These are phyloP conservation scores for Yamadazyma philogaea DNA, from an alignment of 805 yeast species.

Conservation along the genomic window DNA sequence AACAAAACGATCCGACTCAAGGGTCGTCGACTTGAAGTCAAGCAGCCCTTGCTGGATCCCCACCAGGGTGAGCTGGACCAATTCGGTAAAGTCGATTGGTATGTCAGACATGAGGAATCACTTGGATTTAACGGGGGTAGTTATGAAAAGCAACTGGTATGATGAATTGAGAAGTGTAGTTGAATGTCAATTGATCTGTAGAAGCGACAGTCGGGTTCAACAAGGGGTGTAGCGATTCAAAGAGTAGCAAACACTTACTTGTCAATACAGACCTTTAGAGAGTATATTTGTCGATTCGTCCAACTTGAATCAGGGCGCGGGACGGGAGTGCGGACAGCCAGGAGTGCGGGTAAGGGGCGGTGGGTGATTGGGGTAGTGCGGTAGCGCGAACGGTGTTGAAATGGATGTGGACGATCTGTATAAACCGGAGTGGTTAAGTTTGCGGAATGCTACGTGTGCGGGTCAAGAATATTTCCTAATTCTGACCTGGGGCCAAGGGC, in stretches of 20 bases:
- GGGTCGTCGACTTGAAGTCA: constrained; percentile 90
- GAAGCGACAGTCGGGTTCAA: neutral
- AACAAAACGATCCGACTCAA: constrained; percentile 88
- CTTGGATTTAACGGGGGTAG: no score
- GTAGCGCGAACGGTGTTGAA: no score
- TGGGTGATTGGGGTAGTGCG: neutral
- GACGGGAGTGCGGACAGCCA: neutral
- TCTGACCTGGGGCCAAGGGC: neutral
- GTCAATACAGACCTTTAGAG: neutral
- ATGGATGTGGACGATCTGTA: no score
- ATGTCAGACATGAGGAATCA: constrained; percentile 49
- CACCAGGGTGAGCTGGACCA: constrained; percentile 79
- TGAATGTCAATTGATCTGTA: neutral
- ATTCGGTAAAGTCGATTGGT: constrained; percentile 96
- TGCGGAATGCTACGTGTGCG: neutral
- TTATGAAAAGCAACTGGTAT: no score
- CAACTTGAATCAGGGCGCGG: neutral
- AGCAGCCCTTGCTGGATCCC: constrained; percentile 83
- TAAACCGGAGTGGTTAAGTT: no score
- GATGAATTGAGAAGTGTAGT: neutral
- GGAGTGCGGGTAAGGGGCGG: neutral
- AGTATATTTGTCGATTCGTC: neutral
- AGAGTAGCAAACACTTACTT: neutral
- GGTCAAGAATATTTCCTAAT: neutral
- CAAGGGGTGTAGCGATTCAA: neutral